Evolutionary conservation across 371 early-diverging fungal species (phyloP), one percentile per base, ranked within the genome.

Genomic region (Mortierella sp.): DNA sequence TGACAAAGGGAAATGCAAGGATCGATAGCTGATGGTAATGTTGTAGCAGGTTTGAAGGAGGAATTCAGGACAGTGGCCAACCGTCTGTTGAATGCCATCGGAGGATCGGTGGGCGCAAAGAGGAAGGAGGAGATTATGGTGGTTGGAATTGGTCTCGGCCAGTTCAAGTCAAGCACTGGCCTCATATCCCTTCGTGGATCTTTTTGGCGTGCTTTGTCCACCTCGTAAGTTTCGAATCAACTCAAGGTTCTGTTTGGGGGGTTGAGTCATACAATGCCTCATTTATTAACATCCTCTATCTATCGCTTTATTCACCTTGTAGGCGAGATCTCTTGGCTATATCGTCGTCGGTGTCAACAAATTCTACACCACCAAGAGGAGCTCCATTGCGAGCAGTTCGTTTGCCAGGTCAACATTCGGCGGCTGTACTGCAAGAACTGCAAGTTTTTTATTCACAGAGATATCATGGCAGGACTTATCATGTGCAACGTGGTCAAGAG

Each of bases 321-420:
- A 58, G 58, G 58, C 58, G 10, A 58, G 58, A 12, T 58, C 58
- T 11, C 29, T 82, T 44, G 82, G 78, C 1, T 75, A 75, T 41
- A 27, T 82, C 11, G 60, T 82, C 5, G 70, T 82, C 6, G 83
- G 79, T 0, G 70, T 83, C 1, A 78, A 83, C 11, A 79, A 83
- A 51, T 74, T 27, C 35, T 79, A 76, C 27, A 79, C 79, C 16
- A 76, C 74, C 0, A 83, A 83, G 65, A 79, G 79, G 54, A 76
- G 79, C 43, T 76, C 83, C 43, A 21, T 41, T 77, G 76, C 55
- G 27, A 83, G 6, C 38, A 70, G 8, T 78, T 73, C 27, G 83
- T 82, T 29, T 60, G 51, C 5, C 56, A 77, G 27, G 55, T 65
- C 4, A 74, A 51, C 0, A 43, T 76, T 7, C 76, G 74, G 3